Evolutionary conservation across 139 green algal species (phyloP).

Genomic region (Chlamydomonas urium): DNA sequence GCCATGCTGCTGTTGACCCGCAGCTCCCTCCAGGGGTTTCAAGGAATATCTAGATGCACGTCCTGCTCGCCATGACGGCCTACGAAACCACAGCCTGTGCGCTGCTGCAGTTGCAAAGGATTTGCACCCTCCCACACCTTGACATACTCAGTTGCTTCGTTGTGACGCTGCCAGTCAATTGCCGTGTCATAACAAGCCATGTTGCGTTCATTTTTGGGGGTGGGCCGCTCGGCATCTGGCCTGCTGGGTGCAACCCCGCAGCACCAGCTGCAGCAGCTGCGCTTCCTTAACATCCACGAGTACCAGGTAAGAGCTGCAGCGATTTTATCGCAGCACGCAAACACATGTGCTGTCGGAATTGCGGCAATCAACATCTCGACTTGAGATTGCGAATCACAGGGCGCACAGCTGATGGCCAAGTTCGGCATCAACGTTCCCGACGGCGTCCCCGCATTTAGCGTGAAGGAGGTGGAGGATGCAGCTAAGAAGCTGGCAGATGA

Average conservation of each 20-base stretch:
- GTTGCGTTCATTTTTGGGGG: not conserved
- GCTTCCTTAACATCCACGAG: constrained; percentile 93
- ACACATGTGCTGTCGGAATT: not conserved
- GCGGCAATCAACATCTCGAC: not conserved
- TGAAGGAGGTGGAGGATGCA: constrained; percentile 72
- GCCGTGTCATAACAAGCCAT: not conserved
- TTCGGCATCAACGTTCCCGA: constrained; percentile 92
- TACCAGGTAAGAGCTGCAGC: constrained; percentile 73
- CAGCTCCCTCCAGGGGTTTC: not conserved
- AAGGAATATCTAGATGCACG: not conserved
- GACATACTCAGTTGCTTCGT: not conserved
- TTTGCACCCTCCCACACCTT: not conserved
- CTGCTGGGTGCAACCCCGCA: constrained; percentile 13
- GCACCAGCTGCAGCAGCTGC: constrained; percentile 47
- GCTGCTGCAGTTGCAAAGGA: not conserved
- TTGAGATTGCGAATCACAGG: constrained; percentile 47
- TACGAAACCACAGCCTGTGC: not conserved
- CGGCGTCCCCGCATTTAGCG: constrained; percentile 65
- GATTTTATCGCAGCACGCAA: too few relatives aligned
- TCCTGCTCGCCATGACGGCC: not conserved
- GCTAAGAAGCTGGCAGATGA: constrained; percentile 70
- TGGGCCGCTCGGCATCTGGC: not conserved
- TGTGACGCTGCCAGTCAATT: not conserved
- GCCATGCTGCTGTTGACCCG: not conserved
- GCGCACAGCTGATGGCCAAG: constrained; percentile 89